These are phyloP conservation scores for Microbotryum saponariae DNA, from an alignment of 1,284 basidiomycete species.

Conservation along the genomic window DNA sequence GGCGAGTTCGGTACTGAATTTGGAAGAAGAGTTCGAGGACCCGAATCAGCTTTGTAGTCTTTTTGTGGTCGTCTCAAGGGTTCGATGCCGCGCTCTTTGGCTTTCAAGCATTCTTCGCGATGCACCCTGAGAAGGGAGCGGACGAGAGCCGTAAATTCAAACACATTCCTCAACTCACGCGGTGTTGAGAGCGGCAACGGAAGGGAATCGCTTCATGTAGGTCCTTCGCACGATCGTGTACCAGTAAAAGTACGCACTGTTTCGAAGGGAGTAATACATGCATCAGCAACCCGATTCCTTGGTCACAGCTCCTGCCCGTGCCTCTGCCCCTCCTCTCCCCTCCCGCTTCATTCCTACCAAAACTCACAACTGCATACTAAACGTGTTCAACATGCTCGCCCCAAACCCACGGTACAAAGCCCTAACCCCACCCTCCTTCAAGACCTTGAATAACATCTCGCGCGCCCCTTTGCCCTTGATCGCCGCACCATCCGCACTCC, in stretches of 20 bases:
- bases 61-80: no score
- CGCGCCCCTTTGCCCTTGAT: conserved; percentile 10
- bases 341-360: not conserved
- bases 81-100: not conserved
- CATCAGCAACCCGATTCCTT: conserved; percentile 8
- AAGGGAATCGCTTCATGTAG: conserved; percentile 60
- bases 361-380: conserved; percentile 76
- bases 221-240: conserved; percentile 81
- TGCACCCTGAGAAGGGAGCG: not conserved
- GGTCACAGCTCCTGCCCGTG: not conserved
- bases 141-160: no score
- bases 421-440: conserved; percentile 66
- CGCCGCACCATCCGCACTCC: no score
- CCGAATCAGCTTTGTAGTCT: not conserved
- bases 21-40: not conserved
- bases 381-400: conserved; percentile 98
- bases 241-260: conserved; percentile 98
- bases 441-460: conserved; percentile 56
- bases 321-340: not conserved
- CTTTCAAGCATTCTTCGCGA: not conserved
- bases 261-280: not conserved
- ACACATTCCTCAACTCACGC: conserved; percentile 18
- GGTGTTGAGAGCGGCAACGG: conserved; percentile 27
- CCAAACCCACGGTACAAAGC: conserved; percentile 89
- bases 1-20: conserved; percentile 59